Base-by-base conservation (phyloP, 192 early-diverging fungal genomes). In the Backusella morwellensis region DNA sequence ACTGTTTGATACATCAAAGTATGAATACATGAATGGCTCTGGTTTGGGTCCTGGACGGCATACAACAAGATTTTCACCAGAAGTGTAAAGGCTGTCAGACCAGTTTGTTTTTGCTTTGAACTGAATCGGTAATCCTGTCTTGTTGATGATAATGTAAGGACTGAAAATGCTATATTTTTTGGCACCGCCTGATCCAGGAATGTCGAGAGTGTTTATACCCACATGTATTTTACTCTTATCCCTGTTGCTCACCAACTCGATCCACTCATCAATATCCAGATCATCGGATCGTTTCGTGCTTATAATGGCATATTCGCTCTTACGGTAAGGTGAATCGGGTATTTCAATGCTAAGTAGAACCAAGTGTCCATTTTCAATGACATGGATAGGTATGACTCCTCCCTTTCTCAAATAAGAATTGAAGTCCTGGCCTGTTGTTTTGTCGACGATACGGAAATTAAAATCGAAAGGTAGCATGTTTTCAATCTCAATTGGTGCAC, bases 141-240 rank as follows among this genome's bases (percentile, higher is more conserved):
- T 95, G 85, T 99, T 99, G 67, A 99, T 80, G 79, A 99, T 90
- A 1, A 97, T 90, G 77, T 99, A 98, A 6, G 97, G 97, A 68
- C 92, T 90, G 86, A 92, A 97, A n/a, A 99, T 88, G 80, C 91
- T 94, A 76, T 97, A 92, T 54, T 93, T 95, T 26, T 91, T 89
- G 35, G 82, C 92, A 72, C 92, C 96, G 70, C 89, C 92, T 70
- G 85, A 87, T 69, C 92, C 89, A 29, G 82, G 89, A 73, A 87
- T 87, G 73, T 84, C 90, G 80, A 83, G 81, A 75, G 87, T 87
- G 68, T 88, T 86, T 68, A 95, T 90, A 68, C 89, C 86, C 35
- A 86, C 85, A 19, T 90, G 90, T 35, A 90, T 86, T 17, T 77
- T 74, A 74, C 96, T 94, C n/a, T 81, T 78, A 63, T 63, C 56